phyloP scores from a whole-genome alignment of 169 alveolate species.

The Besnoitia besnoiti region DNA sequence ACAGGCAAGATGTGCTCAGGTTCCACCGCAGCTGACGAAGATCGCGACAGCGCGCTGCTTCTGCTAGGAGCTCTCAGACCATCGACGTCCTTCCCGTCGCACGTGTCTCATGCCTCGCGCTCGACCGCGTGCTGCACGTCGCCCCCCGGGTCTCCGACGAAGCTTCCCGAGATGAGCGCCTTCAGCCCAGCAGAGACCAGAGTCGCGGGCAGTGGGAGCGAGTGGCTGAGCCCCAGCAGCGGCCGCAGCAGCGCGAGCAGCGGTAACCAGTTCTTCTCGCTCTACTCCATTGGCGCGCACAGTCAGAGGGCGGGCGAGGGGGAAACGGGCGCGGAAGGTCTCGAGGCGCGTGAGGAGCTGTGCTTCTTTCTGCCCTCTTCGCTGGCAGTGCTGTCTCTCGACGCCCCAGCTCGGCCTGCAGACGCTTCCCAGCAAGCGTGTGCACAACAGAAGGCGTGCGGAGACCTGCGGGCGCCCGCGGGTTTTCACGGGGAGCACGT shows the following conservation, averaged over 20 bases:
- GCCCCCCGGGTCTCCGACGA: neutral
- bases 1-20: neutral
- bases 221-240: slow-evolving; percentile 22
- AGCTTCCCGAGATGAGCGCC: neutral
- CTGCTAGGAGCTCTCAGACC: neutral
- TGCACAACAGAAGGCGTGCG: too few relatives aligned
- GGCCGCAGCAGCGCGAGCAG: neutral
- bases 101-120: slow-evolving; percentile 3
- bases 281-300: neutral
- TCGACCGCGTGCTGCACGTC: neutral
- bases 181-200: too few relatives aligned
- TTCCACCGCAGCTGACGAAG: neutral
- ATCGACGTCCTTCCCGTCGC: neutral
- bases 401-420: neutral
- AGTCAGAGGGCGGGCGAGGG: neutral
- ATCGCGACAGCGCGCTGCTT: neutral
- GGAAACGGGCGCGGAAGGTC: neutral
- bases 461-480: too few relatives aligned
- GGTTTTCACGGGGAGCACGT: too few relatives aligned
- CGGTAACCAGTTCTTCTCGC: neutral
- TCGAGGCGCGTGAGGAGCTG: neutral
- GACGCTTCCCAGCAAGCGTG: too few relatives aligned
- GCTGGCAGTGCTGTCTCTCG: neutral
- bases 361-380: neutral
- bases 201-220: neutral